Percentiles rank a stretch among this genome's conserved stretches.
phyloP scores from a whole-genome alignment of 2,329 filamentous ascomycete genomes.

The Exophiala viscosa region DNA sequence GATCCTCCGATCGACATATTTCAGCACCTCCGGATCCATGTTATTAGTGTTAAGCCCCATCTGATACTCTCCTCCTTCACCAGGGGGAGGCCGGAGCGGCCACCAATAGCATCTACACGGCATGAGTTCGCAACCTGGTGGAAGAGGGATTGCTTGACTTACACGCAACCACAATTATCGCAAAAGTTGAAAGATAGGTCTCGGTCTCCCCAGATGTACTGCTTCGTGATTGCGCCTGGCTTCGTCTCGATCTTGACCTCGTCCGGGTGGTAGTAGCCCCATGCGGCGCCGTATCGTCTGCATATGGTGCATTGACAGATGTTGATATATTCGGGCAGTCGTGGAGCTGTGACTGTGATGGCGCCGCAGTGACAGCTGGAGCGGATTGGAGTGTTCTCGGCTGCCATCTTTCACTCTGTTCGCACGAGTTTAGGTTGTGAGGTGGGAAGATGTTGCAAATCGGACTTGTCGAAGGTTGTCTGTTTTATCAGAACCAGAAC shows the following conservation, averaged over 20 bases:
- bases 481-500: too few species aligned
- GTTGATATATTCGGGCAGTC: slow-evolving; percentile 25
- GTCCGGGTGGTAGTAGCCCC: slow-evolving; percentile 31
- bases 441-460: too few species aligned
- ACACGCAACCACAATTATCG: slow-evolving; percentile 20
- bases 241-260: slow-evolving; percentile 29
- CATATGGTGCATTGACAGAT: slow-evolving; percentile 33
- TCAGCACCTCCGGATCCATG: slow-evolving; percentile 12
- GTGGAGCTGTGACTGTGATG: slow-evolving; percentile 29
- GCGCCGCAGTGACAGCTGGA: slow-evolving; percentile 31
- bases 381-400: not conserved
- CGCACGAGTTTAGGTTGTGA: too few species aligned
- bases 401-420: too few species aligned
- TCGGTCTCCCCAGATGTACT: slow-evolving; percentile 20
- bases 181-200: slow-evolving; percentile 22
- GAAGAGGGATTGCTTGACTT: slow-evolving; percentile 5
- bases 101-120: slow-evolving; percentile 9
- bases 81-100: not conserved
- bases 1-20: slow-evolving; percentile 8
- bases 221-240: not conserved
- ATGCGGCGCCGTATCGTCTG: slow-evolving; percentile 32
- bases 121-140: not conserved
- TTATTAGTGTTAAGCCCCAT: slow-evolving; percentile 12
- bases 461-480: too few species aligned
- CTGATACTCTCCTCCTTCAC: slow-evolving; percentile 2